Evolutionary conservation across 176 grass and related monocot species (phyloP).

Genomic region (Aegilops speltoides): DNA sequence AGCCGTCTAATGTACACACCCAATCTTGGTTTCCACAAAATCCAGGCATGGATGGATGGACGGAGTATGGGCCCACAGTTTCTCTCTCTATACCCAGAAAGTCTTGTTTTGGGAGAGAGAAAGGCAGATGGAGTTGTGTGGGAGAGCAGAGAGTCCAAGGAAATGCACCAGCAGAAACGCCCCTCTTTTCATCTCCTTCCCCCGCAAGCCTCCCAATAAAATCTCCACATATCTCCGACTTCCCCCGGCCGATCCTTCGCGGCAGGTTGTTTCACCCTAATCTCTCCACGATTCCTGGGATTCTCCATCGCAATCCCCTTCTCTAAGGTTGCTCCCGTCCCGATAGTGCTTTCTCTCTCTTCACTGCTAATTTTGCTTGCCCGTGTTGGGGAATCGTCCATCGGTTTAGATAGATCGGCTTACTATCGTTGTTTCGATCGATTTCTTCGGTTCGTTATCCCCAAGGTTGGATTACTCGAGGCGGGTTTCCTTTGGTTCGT

Average conservation of each 20-base stretch:
- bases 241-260: background rate
- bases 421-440: background rate
- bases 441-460: background rate
- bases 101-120: constrained; percentile 15
- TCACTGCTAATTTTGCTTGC: constrained; percentile 14
- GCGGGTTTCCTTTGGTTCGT: background rate
- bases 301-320: background rate
- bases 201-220: constrained; percentile 10
- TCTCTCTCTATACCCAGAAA: background rate
- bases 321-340: background rate
- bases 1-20: too few species aligned
- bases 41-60: constrained; percentile 29
- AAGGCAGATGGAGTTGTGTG: background rate
- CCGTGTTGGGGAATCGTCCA: constrained; percentile 10
- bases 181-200: constrained; percentile 27
- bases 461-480: constrained; percentile 1
- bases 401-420: constrained; percentile 32
- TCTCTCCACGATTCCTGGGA: background rate
- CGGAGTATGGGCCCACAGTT: background rate
- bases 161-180: constrained; percentile 38
- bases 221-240: background rate
- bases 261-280: background rate
- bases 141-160: constrained; percentile 13
- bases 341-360: background rate
- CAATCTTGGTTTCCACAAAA: too few species aligned